Evolutionary conservation across 129 eudicot species (phyloP).

Genomic region (Flaveria ramosissima): DNA sequence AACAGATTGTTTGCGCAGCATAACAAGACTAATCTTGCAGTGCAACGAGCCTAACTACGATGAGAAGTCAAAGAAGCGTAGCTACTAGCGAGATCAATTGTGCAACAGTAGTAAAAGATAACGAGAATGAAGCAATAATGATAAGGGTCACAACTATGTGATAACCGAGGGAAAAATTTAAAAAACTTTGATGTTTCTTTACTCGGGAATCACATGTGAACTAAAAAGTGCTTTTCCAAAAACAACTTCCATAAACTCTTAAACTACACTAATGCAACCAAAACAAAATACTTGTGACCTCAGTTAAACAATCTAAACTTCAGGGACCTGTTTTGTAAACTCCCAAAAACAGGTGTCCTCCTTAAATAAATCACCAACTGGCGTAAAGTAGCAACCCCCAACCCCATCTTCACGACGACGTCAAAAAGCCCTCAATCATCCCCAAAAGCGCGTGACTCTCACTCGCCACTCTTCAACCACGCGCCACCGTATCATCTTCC

Average conservation of each 20-base stretch:
- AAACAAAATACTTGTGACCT: background rate
- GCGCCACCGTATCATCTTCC: constrained; percentile 36
- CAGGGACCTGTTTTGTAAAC: background rate
- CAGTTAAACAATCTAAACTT: background rate
- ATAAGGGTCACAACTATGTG: too few species aligned
- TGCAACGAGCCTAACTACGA: too few species aligned
- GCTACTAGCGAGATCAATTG: too few species aligned
- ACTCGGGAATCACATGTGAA: too few species aligned
- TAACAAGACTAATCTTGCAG: too few species aligned
- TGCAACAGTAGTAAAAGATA: too few species aligned
- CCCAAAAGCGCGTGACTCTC: constrained; percentile 25
- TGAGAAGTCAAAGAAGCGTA: too few species aligned
- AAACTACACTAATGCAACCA: background rate
- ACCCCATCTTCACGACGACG: constrained; percentile 36
- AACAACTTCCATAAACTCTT: background rate
- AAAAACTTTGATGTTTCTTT: too few species aligned
- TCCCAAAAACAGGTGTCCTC: background rate
- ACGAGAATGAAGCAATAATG: too few species aligned
- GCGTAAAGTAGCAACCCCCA: constrained; percentile 20
- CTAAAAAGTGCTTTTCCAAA: too few species aligned
- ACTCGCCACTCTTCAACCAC: constrained; percentile 24
- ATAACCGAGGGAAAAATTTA: too few species aligned
- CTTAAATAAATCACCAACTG: constrained; percentile 29
- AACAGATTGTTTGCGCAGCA: too few species aligned
- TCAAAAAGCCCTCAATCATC: constrained; percentile 12